Conservation (phyloP, 768 basidiomycete genomes). For the Trametes elegans region DNA sequence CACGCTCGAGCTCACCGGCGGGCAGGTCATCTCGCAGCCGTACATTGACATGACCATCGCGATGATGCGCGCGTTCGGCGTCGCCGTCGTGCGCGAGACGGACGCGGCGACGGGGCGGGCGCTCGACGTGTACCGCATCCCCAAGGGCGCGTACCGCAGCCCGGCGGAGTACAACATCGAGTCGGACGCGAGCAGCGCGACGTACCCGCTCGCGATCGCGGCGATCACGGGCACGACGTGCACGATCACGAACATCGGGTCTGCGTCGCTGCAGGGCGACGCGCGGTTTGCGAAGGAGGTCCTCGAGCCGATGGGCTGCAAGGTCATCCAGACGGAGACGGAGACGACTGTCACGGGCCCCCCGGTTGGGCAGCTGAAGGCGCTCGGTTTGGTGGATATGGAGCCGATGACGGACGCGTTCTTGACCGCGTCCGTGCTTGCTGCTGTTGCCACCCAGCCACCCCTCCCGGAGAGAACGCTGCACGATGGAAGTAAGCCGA, state of each 20-base stretch:
- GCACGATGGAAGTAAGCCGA: slow-evolving; percentile 30
- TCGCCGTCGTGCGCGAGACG: slow-evolving; percentile 64
- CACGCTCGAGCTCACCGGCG: slow-evolving; percentile 87
- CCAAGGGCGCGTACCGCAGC: slow-evolving; percentile 72
- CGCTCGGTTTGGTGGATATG: slow-evolving; percentile 91
- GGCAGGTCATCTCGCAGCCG: slow-evolving; percentile 95
- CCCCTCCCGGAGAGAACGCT: slow-evolving; percentile 49
- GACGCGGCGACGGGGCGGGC: slow-evolving; percentile 58
- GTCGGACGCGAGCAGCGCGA: slow-evolving; percentile 92
- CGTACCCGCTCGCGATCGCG: slow-evolving; percentile 95
- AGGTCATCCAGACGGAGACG: slow-evolving; percentile 80
- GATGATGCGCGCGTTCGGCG: slow-evolving; percentile 94
- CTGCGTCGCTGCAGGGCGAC: slow-evolving; percentile 92
- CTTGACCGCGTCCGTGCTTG: slow-evolving; percentile 89
- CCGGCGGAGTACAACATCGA: slow-evolving; percentile 87
- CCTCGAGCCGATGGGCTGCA: slow-evolving; percentile 92
- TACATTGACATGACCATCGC: slow-evolving; percentile 99
- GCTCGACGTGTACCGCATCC: slow-evolving; percentile 86
- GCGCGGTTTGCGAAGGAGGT: slow-evolving; percentile 93
- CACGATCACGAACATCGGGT: slow-evolving; percentile 91
- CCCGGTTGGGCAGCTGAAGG: slow-evolving; percentile 73
- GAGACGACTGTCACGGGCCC: slow-evolving; percentile 94
- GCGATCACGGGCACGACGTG: slow-evolving; percentile 97
- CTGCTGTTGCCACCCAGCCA: slow-evolving; percentile 65
- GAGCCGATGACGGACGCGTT: slow-evolving; percentile 99